Evolutionary conservation across 768 basidiomycete species (phyloP).

Genomic region (Amanita polypyramis): DNA sequence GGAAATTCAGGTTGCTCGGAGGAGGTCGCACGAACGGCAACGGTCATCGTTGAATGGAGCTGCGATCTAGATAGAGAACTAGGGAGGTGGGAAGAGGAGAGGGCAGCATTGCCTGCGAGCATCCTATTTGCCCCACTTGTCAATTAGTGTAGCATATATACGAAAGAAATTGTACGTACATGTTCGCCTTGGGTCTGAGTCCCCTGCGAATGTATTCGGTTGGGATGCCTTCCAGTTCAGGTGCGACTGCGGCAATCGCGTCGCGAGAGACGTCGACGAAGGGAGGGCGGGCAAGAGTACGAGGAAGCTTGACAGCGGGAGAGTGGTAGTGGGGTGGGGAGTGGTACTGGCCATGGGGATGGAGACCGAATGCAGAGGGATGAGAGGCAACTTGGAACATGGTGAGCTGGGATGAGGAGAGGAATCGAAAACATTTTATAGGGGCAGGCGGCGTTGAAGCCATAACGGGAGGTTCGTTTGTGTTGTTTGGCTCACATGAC

Average conservation of each 20-base stretch:
- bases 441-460: conserved; percentile 15
- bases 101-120: conserved; percentile 40
- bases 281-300: conserved; percentile 53
- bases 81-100: conserved; percentile 48
- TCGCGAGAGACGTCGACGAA: conserved; percentile 48
- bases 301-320: conserved; percentile 54
- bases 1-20: conserved; percentile 28
- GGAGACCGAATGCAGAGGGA: conserved; percentile 27
- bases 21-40: conserved; percentile 25
- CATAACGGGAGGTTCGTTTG: conserved; percentile 30
- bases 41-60: conserved; percentile 46
- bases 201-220: conserved; percentile 59
- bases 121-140: conserved; percentile 27
- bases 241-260: conserved; percentile 53
- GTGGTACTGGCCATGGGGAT: conserved; percentile 25
- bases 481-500: conserved; percentile 11
- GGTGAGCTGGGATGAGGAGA: conserved; percentile 3
- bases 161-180: conserved; percentile 22
- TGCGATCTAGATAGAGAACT: conserved; percentile 56
- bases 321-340: conserved; percentile 14
- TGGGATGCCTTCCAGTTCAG: conserved; percentile 54
- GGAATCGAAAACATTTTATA: conserved; percentile 6
- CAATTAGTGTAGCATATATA: conserved; percentile 11
- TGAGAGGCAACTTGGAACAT: conserved; percentile 44
- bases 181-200: conserved; percentile 34